A percentile compares a stretch with the other conserved stretches of the same genome.
These are phyloP conservation scores for Mitragyna speciosa DNA, from an alignment of 257 asterid species.

Conservation along the genomic window DNA sequence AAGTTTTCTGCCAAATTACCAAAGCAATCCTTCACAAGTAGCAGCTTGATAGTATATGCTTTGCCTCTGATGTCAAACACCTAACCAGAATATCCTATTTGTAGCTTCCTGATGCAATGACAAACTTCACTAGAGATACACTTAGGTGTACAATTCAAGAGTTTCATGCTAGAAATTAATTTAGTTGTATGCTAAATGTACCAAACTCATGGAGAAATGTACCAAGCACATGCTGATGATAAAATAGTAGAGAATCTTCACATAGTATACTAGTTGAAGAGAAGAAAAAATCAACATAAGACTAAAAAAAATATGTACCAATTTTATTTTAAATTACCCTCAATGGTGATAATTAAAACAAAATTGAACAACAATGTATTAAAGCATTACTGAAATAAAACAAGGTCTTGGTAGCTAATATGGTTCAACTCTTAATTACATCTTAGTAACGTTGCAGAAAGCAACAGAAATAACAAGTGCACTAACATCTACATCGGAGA, in stretches of 20 bases:
- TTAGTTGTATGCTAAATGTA: too few relatives aligned
- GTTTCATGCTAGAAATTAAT: not conserved
- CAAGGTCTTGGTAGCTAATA: not conserved
- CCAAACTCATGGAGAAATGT: not conserved
- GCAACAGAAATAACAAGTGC: not conserved
- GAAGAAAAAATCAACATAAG: not conserved
- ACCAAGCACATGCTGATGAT: not conserved
- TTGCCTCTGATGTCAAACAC: not conserved
- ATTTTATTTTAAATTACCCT: too few relatives aligned
- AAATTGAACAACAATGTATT: not conserved
- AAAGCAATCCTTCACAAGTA: too few relatives aligned
- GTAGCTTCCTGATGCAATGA: not conserved
- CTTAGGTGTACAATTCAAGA: not conserved
- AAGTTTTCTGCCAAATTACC: not conserved
- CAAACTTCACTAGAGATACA: not conserved
- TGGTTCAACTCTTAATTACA: not conserved
- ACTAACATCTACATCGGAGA: constrained; percentile 5
- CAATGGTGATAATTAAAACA: too few relatives aligned
- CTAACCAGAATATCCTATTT: not conserved
- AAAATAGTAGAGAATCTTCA: not conserved
- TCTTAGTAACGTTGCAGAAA: not conserved
- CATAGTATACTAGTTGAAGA: not conserved
- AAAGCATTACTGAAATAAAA: not conserved
- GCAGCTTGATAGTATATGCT: not conserved
- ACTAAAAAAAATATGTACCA: not conserved